These are phyloP conservation scores for Volvox reticuliferus DNA, from an alignment of 139 green algal species.

Conservation along the genomic window DNA sequence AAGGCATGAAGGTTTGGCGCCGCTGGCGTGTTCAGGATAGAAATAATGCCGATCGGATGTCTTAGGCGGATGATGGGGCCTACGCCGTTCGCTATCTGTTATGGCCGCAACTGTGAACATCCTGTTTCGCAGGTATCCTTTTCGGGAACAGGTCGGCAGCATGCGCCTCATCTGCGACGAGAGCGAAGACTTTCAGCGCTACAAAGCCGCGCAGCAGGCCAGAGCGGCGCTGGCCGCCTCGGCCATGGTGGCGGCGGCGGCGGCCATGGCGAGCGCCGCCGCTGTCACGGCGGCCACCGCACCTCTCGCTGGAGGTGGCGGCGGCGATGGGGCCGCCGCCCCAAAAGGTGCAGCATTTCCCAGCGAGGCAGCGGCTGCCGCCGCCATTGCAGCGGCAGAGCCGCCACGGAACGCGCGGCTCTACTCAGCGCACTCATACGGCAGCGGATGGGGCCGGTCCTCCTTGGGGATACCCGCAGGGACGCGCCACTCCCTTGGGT, in stretches of 20 bases:
- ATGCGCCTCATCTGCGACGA: slow-evolving; percentile 67
- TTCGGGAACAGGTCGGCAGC: slow-evolving; percentile 50
- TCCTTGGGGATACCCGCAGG: neutral
- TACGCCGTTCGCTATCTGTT: too few species aligned
- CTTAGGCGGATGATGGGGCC: too few species aligned
- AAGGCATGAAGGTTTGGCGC: too few species aligned
- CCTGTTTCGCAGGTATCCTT: slow-evolving; percentile 30
- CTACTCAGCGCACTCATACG: slow-evolving; percentile 4
- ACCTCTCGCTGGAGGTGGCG: neutral
- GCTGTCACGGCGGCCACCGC: neutral
- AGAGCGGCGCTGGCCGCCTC: neutral
- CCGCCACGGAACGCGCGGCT: neutral
- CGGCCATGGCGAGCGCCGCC: neutral
- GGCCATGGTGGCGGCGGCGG: slow-evolving; percentile 1
- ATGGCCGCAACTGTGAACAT: too few species aligned
- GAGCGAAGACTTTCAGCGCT: slow-evolving; percentile 32
- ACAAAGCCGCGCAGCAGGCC: slow-evolving; percentile 13
- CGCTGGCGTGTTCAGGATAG: too few species aligned
- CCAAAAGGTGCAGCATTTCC: neutral
- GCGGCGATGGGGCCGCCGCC: neutral
- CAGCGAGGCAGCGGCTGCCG: neutral
- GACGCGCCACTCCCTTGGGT: neutral
- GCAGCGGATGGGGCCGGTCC: slow-evolving; percentile 17
- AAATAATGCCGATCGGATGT: too few species aligned
- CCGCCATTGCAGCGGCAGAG: neutral